Evolutionary conservation across 176 grass and related monocot species (phyloP).

Genomic region (Zizania latifolia): DNA sequence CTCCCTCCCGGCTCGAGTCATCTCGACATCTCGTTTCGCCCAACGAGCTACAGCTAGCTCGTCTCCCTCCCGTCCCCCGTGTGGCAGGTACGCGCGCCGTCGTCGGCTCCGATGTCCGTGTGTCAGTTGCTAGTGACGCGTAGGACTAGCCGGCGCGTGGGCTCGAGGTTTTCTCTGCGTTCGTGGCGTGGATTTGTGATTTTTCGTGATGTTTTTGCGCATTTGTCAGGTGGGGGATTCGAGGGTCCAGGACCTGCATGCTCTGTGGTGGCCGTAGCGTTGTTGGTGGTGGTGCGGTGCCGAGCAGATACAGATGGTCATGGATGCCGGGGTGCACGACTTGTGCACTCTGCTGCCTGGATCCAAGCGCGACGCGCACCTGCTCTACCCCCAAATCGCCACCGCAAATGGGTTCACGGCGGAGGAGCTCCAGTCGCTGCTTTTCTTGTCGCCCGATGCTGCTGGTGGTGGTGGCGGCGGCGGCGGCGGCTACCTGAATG

Average conservation of each 20-base stretch:
- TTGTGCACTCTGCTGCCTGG: conserved; percentile 35
- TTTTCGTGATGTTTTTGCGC: neutral
- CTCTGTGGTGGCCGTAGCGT: no score
- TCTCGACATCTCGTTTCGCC: no score
- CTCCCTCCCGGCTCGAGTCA: no score
- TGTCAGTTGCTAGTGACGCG: no score
- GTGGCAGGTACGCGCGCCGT: conserved; percentile 18
- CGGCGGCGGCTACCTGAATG: conserved; percentile 29
- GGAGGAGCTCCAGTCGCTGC: conserved; percentile 36
- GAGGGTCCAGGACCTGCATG: neutral
- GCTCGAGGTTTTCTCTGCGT: neutral
- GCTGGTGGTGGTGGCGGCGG: neutral
- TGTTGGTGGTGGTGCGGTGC: neutral
- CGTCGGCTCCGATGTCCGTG: neutral
- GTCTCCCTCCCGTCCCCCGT: neutral
- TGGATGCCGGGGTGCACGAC: conserved; percentile 57
- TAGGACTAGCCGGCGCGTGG: neutral
- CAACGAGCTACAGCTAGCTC: no score
- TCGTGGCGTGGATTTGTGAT: neutral
- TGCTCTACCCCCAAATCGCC: conserved; percentile 45
- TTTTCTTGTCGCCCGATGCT: conserved; percentile 23
- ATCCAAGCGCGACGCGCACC: conserved; percentile 24
- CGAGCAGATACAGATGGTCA: conserved; percentile 39
- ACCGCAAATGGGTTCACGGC: conserved; percentile 22
- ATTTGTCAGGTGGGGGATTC: conserved; percentile 15